A percentile compares a stretch with the other conserved stretches of the same genome.
These are phyloP conservation scores for Eimeria necatrix DNA, from an alignment of 169 alveolate genomes.

Conservation along the genomic window DNA sequence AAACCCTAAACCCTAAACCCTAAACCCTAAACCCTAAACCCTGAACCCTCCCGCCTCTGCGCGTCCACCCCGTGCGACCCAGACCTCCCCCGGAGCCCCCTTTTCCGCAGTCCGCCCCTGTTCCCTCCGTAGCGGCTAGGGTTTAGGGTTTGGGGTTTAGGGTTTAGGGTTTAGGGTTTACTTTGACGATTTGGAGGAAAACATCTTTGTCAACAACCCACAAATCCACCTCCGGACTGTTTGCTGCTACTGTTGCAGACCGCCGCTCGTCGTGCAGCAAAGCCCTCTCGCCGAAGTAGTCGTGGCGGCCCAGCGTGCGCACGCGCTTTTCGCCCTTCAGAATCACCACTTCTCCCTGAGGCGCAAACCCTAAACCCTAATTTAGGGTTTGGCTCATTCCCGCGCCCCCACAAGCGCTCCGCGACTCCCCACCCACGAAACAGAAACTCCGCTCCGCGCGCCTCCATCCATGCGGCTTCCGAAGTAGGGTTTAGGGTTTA, in stretches of 20 bases:
- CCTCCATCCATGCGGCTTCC: too few relatives aligned
- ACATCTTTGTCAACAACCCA: slow-evolving; percentile 95
- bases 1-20: slow-evolving; percentile 39
- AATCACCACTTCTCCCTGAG: slow-evolving; percentile 94
- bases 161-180: not conserved
- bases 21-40: not conserved
- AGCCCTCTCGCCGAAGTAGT: slow-evolving; percentile 98
- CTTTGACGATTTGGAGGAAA: slow-evolving; percentile 85
- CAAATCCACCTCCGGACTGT: slow-evolving; percentile 84
- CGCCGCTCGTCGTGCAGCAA: slow-evolving; percentile 94
- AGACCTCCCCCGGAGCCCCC: too few relatives aligned
- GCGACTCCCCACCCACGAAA: too few relatives aligned
- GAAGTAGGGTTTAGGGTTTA: not conserved
- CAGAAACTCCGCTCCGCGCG: too few relatives aligned
- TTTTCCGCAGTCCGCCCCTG: too few relatives aligned
- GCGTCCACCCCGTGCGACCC: slow-evolving; percentile 71
- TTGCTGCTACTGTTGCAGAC: slow-evolving; percentile 94
- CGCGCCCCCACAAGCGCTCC: too few relatives aligned
- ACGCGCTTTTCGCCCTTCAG: slow-evolving; percentile 88
- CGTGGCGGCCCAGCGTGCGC: slow-evolving; percentile 92
- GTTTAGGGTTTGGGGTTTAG: not conserved
- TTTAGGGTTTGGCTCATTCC: too few relatives aligned
- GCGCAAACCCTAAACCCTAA: not conserved
- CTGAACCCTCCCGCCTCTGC: not conserved
- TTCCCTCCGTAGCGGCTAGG: too few relatives aligned